Evolutionary conservation across 129 eudicot genomes (phyloP).

Genomic region (Flaveria bidentis): DNA sequence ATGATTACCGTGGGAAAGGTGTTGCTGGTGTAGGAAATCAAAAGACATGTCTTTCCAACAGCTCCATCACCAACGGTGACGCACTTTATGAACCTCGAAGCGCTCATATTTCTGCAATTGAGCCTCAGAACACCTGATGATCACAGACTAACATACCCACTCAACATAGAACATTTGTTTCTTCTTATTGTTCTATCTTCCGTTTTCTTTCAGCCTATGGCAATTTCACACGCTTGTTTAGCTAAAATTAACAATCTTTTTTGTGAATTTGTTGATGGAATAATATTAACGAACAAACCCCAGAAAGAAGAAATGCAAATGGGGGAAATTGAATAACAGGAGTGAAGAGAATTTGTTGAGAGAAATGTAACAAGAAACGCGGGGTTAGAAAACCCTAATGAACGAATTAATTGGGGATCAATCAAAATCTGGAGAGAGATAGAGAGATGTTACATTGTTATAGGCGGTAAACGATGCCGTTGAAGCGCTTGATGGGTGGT

Average conservation of each 20-base stretch:
- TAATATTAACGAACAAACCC: slow-evolving; percentile 38
- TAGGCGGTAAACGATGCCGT: slow-evolving; percentile 71
- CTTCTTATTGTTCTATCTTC: neutral
- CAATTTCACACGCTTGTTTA: slow-evolving; percentile 4
- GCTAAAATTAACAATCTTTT: neutral
- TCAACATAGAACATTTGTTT: neutral
- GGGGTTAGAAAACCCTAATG: slow-evolving; percentile 23
- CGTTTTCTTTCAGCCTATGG: neutral
- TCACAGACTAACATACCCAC: neutral
- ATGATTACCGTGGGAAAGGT: slow-evolving; percentile 85
- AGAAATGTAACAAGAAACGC: slow-evolving; percentile 8
- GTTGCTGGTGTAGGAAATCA: slow-evolving; percentile 99
- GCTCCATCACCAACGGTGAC: slow-evolving; percentile 99
- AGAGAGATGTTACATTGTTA: neutral
- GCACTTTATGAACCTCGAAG: slow-evolving; percentile 90
- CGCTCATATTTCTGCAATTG: slow-evolving; percentile 69
- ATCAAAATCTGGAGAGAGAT: no score
- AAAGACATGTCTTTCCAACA: slow-evolving; percentile 92
- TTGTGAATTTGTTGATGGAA: neutral
- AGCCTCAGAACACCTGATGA: slow-evolving; percentile 52
- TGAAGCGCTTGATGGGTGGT: slow-evolving; percentile 58
- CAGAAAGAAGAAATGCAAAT: slow-evolving; percentile 18
- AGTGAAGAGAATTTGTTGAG: neutral
- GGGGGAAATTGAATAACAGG: slow-evolving; percentile 16
- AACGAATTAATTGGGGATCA: no score